Evolutionary conservation across 352 stramenopile genomes (phyloP), one percentile per base, ranked within the genome.

Genomic region (Phytophthora tubulina): DNA sequence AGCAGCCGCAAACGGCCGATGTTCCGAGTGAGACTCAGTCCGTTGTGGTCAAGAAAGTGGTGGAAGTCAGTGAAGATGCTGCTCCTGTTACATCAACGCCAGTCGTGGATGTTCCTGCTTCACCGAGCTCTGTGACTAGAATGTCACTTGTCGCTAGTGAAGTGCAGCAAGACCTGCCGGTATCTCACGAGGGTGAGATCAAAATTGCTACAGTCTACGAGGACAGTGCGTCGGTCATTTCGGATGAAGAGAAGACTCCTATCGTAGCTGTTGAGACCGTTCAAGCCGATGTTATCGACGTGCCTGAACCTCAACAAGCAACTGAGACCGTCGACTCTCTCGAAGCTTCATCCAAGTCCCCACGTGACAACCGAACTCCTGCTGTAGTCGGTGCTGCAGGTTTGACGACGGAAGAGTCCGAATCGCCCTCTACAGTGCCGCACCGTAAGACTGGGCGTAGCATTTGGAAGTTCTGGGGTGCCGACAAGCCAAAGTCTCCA

Each of bases 401-500:
- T 27, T 46, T 51, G 10, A 46, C 21, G 5, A 54, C 42, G 11
- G 60, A 66, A 27, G 51, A 67, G 11, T 52, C 35, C 1, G 67
- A 64, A 41, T 48, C 57, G 8, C 33, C 45, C 21, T 64, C 54
- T 4, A 56, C 15, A 2, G 35, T 32, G 15, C 50, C 72, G 11
- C 63, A 54, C 6, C 64, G 64, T 5, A 75, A 78, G 31, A 52
- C 53, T 49, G 65, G 49, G 2, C 70, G 70, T 13, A 78, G 65
- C 30, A 72, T 78, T 54, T 75, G 70, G 70, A 68, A 57, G 35
- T 78, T 78, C 53, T 72, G 70, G 70, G 70, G 53, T 5, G 52
- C 33, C 10, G 52, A 67, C 46, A 75, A 63, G 10, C 33, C 59
- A 0, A 54, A 44, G 14, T 73, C 65, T 44, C 53, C 53, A 5